Percentiles rank a stretch among this genome's conserved stretches.
Evolutionary conservation across 192 early-diverging fungal genomes (phyloP).

Genomic region (Lunasporangiospora selenospora): DNA sequence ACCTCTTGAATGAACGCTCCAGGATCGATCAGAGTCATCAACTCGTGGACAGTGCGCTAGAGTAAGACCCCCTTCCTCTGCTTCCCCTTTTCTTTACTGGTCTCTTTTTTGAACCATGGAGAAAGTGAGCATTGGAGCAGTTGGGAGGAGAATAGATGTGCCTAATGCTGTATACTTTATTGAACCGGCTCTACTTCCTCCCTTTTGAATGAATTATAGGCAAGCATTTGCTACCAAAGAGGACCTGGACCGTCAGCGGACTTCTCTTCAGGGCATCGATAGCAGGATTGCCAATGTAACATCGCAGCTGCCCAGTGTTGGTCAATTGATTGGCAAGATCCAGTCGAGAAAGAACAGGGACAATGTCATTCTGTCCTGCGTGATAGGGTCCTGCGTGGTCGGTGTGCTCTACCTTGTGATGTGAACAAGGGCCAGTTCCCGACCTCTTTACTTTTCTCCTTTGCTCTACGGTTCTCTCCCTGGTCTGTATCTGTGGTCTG

Average conservation of each 20-base stretch:
- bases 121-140: neutral
- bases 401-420: slow-evolving; percentile 28
- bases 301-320: slow-evolving; percentile 71
- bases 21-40: slow-evolving; percentile 75
- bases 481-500: too few relatives aligned
- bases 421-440: too few relatives aligned
- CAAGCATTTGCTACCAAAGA: slow-evolving; percentile 78
- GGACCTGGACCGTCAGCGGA: slow-evolving; percentile 68
- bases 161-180: slow-evolving; percentile 1
- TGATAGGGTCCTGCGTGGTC: slow-evolving; percentile 67
- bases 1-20: slow-evolving; percentile 72
- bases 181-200: slow-evolving; percentile 5
- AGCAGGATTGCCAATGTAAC: slow-evolving; percentile 61
- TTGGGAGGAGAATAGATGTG: neutral
- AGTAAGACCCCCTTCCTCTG: slow-evolving; percentile 56
- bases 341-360: slow-evolving; percentile 70
- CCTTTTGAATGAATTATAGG: slow-evolving; percentile 42
- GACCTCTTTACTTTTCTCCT: neutral
- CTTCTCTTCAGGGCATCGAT: slow-evolving; percentile 60
- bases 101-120: neutral
- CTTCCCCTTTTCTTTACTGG: neutral
- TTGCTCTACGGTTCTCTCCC: neutral
- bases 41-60: slow-evolving; percentile 78
- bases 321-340: slow-evolving; percentile 74
- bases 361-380: slow-evolving; percentile 73